Evolutionary conservation across 1,284 basidiomycete species (phyloP), one percentile per base, ranked within the genome.

Genomic region (Wallemia hederae): DNA sequence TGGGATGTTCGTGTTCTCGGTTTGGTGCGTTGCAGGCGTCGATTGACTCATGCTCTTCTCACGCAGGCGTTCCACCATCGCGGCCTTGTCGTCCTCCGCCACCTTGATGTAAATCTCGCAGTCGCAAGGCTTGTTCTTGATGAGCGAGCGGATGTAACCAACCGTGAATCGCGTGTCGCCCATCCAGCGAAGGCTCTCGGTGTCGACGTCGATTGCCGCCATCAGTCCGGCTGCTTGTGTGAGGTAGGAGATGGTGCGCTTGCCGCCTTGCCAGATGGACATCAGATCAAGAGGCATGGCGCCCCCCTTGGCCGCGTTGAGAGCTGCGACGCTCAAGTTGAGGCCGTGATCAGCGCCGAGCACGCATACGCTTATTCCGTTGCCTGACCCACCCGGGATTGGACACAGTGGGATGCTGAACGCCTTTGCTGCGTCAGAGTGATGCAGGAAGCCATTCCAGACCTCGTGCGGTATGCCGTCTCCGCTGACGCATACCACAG

Each of bases 191-290:
- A 91, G 70, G 66, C 85, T 73, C 62, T 96, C 90, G 0, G 90
- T 96, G n/a, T 86, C 82, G 57, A 86, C 70, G 69, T 92, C 88
- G 27, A 91, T 66, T 66, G 96, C 90, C 9, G 91, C 88, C 80
- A 94, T 86, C 31, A 98, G 75, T 0, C 92, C 92, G 22, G 90
- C 70, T 0, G 85, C 80, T 69, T 87, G 82, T 0, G 85, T 82
- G 74, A 97, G 80, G 75, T 90, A 96, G 9, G 85, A 86, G 66
- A 88, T 78, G 22, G 76, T 76, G n/a, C 76, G 74, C 63, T 76
- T 78, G 59, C 74, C 77, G 3, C 75, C 74, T 66, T 90, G 85
- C 0, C 76, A 80, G 33, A 94, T 71, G 0, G 85, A 85, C 68
- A 84, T 86, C 24, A 94, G 68, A 69, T 97, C 90, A 27, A 85